Evolutionary conservation across 805 yeast species (phyloP), one percentile per base, ranked within the genome.

Genomic region (Monosporozyma solicola): DNA sequence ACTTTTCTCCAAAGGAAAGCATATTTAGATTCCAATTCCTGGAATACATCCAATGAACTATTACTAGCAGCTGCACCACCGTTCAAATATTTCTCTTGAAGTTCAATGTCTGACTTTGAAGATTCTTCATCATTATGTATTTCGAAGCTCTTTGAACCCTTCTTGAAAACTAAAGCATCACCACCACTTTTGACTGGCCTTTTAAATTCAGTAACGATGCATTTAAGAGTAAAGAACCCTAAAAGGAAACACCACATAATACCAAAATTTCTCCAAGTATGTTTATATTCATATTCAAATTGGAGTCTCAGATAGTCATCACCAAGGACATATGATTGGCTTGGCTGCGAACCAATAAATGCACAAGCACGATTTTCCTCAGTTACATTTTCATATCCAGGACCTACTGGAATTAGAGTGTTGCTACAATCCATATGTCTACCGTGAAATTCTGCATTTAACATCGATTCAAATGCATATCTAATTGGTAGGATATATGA

Each of bases 181-280:
- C 72, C 72, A 51, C 66, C 67, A 47, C 66, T 62, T 25, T 55
- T 56, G 20, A 59, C 59, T 6, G 63, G 58, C 45, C 59, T 58
- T 49, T 60, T 64, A 33, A 57, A 55, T 49, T 64, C 67, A 29
- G 66, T 61, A 15, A 63, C 48, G 13, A 63, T 24, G 41, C 61
- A 57, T 49, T 61, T 64, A 11, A 57, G 27, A 16, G 50, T 46
- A 6, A 61, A 25, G 50, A 61, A 64, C 22, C 65, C 63, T 24
- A 58, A 35, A n/a, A 62, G 29, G 55, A 64, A 83, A 2, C 78
- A 88, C 63, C 81, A 64, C 55, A 79, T 58, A 56, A 84, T 79
- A 61, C 90, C 96, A 51, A 84, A 75, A 65, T 88, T 85, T 73
- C 96, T 82, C 96, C 96, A 88, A 50, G 79, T 76, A 66, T 88